phyloP scores from a whole-genome alignment of 306 rosid genomes.

The Cucurbita ficifolia region DNA sequence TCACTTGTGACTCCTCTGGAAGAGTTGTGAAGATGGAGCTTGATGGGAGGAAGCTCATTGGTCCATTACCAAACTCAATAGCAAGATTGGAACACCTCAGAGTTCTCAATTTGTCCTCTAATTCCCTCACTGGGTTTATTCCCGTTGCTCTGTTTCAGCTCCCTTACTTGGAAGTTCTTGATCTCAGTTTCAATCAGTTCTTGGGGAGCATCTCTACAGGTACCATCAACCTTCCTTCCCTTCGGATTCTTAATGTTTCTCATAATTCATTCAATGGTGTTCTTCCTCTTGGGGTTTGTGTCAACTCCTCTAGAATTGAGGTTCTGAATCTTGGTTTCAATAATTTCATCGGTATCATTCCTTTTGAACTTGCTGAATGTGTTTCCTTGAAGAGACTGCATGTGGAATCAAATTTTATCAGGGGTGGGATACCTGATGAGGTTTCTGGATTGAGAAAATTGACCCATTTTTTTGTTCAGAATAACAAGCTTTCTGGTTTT shows the following conservation, averaged over 20 bases:
- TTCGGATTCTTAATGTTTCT: slow-evolving; percentile 3
- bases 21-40: slow-evolving; percentile 18
- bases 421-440: slow-evolving; percentile 3
- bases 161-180: slow-evolving; percentile 11
- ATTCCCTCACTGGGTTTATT: not conserved
- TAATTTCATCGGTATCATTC: not conserved
- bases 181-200: slow-evolving; percentile 13
- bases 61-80: slow-evolving; percentile 8
- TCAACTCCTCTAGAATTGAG: not conserved
- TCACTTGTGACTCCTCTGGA: slow-evolving; percentile 9
- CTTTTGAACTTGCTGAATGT: slow-evolving; percentile 1
- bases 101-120: slow-evolving; percentile 12
- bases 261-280: not conserved
- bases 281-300: not conserved
- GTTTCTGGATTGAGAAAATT: not conserved
- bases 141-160: slow-evolving; percentile 1
- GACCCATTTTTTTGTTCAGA: not conserved
- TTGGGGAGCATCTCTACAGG: not conserved
- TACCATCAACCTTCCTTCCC: slow-evolving; percentile 3
- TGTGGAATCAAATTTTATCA: not conserved
- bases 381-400: not conserved
- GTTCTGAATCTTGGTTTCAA: slow-evolving; percentile 3
- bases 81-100: slow-evolving; percentile 9
- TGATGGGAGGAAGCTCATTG: not conserved
- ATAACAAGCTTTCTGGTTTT: slow-evolving; percentile 8